Percentiles rank a stretch among this genome's conserved stretches.
These are phyloP conservation scores for Phaeodactylum tricornutum DNA, from an alignment of 108 stramenopile genomes.

Conservation along the genomic window DNA sequence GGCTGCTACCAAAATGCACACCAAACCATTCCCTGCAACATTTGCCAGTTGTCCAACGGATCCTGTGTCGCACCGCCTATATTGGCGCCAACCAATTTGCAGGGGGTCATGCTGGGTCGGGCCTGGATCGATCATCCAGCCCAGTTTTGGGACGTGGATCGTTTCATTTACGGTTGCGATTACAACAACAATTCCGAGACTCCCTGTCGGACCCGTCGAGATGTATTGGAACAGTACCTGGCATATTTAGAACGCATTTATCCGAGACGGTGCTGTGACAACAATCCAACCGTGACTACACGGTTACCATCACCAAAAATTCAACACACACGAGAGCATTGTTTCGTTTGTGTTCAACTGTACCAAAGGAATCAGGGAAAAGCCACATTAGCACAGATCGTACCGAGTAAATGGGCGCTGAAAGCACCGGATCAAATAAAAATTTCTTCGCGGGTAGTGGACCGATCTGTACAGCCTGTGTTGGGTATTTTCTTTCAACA, in stretches of 20 bases:
- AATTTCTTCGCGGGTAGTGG: too few species aligned
- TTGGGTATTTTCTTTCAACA: too few species aligned
- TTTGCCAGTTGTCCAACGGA: slow-evolving; percentile 39
- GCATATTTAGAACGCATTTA: slow-evolving; percentile 46
- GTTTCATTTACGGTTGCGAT: slow-evolving; percentile 53
- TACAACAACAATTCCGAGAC: too few species aligned
- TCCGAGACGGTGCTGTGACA: slow-evolving; percentile 68
- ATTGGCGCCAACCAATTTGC: slow-evolving; percentile 40
- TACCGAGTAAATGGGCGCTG: too few species aligned
- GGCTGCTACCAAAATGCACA: too few species aligned
- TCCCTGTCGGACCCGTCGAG: slow-evolving; percentile 52
- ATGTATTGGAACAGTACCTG: slow-evolving; percentile 49
- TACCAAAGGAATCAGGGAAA: too few species aligned
- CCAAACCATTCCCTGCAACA: slow-evolving; percentile 43
- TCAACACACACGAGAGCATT: too few species aligned
- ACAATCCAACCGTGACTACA: too few species aligned
- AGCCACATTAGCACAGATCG: too few species aligned
- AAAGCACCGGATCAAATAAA: too few species aligned
- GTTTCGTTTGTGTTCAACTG: too few species aligned
- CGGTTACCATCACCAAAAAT: too few species aligned
- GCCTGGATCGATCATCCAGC: slow-evolving; percentile 65
- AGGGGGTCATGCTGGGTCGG: slow-evolving; percentile 63
- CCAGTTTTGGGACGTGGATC: slow-evolving; percentile 55
- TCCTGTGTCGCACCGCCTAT: slow-evolving; percentile 46
- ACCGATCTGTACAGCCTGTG: slow-evolving; percentile 40